Base-by-base conservation (phyloP, 192 early-diverging fungal species). In the Coemansia sp. region DNA sequence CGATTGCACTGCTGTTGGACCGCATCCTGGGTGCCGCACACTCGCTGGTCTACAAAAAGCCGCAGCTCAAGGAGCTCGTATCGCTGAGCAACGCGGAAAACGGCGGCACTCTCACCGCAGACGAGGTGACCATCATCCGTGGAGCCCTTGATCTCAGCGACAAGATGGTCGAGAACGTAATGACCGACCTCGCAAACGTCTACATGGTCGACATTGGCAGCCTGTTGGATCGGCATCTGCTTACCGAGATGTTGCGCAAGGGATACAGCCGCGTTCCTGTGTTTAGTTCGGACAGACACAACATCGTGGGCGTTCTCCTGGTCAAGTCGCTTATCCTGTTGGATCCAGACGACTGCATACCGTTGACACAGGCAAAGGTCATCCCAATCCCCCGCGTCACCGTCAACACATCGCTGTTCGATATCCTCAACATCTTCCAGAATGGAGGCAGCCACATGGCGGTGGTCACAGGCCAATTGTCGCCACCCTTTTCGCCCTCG, bases 1-100 rank as follows among this genome's bases (percentile, higher is more conserved):
- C 96, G 2, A 93, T 98, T 42, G 89, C 94, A 7, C 83, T 87
- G 67, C 70, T 94, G 8, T 83, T 98, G 29, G 96, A 98, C 75
- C 84, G 65, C 32, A 55, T 93, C 15, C 76, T 98, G 32, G 96
- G 96, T 5, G 86, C 92, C 45, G 86, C 88, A 46, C 90, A 93
- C 61, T 94, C 94, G 57, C 91, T 89, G 15, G 87, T 92, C 17
- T 98, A 96, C 71, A 86, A 90, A 17, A 85, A 87, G 34, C 79
- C 85, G 48, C 89, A 90, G 59, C 83, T 93, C n/a, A 92, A 91
- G 69, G 89, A 90, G 34, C 79, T 93, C 8, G 92, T 93, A 1
- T 88, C 87, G 23, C 73, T 93, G 23, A 89, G 90, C 69, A 87
- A 90, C 62, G 63, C 85, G 0, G 86, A 82, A 15, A 84, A 87